Percentiles rank a stretch among this genome's conserved stretches.
Evolutionary conservation across 2,329 filamentous ascomycete genomes (phyloP).

Genomic region (Aspergillus pseudotamarii): DNA sequence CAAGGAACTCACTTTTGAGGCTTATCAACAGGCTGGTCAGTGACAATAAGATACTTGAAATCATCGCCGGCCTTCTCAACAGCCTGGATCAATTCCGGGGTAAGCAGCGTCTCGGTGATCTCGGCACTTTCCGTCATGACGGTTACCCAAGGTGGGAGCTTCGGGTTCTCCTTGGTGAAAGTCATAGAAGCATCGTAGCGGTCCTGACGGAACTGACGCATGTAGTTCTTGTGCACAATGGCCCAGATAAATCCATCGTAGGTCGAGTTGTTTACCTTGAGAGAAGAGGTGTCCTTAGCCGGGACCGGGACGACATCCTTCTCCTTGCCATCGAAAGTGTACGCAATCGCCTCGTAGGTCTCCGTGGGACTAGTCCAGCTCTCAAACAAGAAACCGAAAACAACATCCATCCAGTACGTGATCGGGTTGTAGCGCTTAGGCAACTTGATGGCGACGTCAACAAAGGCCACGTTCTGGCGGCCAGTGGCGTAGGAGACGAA

Average conservation of each 20-base stretch:
- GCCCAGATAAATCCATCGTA: conserved; percentile 96
- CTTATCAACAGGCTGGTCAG: conserved; percentile 86
- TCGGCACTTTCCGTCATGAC: conserved; percentile 98
- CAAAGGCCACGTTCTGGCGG: conserved; percentile 87
- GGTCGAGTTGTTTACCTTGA: conserved; percentile 56
- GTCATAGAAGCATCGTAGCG: conserved; percentile 94
- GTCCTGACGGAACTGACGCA: conserved; percentile 87
- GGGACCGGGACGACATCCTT: conserved; percentile 69
- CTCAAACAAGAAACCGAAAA: conserved; percentile 78
- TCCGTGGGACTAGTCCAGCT: conserved; percentile 71
- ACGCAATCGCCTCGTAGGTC: conserved; percentile 73
- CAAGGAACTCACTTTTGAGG: conserved; percentile 71
- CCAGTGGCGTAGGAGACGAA: conserved; percentile 87
- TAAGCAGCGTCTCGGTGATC: conserved; percentile 84
- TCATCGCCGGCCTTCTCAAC: conserved; percentile 75
- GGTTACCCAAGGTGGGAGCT: conserved; percentile 85
- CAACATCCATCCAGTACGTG: conserved; percentile 65
- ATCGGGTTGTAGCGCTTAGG: conserved; percentile 86
- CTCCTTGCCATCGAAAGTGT: conserved; percentile 93
- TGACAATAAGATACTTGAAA: conserved; percentile 85
- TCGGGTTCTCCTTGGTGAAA: conserved; percentile 86
- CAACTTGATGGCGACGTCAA: conserved; percentile 81
- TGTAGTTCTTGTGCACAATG: conserved; percentile 89
- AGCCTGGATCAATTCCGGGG: conserved; percentile 81
- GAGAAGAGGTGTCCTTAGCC: conserved; percentile 63